Percentiles rank a stretch among this genome's conserved stretches.
Evolutionary conservation across 169 alveolate genomes (phyloP).

Genomic region (Cryptosporidium sp.): DNA sequence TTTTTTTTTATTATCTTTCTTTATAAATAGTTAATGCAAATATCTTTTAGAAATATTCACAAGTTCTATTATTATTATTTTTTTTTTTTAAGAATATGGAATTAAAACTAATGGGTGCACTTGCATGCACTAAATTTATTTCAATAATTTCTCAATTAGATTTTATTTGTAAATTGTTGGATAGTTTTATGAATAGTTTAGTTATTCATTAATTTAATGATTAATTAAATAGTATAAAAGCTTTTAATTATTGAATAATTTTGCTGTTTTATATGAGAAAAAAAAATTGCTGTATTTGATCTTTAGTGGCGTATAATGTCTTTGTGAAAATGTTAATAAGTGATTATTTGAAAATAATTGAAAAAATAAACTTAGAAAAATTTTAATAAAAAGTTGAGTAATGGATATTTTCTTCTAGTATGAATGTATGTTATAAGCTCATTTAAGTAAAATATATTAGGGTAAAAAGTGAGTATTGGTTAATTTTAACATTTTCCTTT

Average conservation of each 20-base stretch:
- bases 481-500: not conserved
- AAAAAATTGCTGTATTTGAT: slow-evolving; percentile 9
- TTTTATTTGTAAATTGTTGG: not conserved
- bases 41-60: too few relatives aligned
- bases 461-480: not conserved
- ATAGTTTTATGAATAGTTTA: slow-evolving; percentile 6
- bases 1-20: too few relatives aligned
- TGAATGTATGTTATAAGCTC: not conserved
- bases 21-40: too few relatives aligned
- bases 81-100: too few relatives aligned
- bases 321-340: slow-evolving; percentile 7
- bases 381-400: not conserved
- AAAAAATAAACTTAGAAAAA: slow-evolving; percentile 4
- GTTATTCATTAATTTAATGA: not conserved
- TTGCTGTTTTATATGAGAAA: not conserved
- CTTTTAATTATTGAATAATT: not conserved
- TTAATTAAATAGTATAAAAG: not conserved
- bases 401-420: not conserved
- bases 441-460: not conserved
- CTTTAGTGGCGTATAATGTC: slow-evolving; percentile 72
- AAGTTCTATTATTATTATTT: too few relatives aligned
- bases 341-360: slow-evolving; percentile 33
- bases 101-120: not conserved
- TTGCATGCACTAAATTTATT: not conserved
- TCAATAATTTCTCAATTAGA: too few relatives aligned